Evolutionary conservation across 2,329 filamentous ascomycete genomes (phyloP).

Genomic region (Leptosphaerulina australis): DNA sequence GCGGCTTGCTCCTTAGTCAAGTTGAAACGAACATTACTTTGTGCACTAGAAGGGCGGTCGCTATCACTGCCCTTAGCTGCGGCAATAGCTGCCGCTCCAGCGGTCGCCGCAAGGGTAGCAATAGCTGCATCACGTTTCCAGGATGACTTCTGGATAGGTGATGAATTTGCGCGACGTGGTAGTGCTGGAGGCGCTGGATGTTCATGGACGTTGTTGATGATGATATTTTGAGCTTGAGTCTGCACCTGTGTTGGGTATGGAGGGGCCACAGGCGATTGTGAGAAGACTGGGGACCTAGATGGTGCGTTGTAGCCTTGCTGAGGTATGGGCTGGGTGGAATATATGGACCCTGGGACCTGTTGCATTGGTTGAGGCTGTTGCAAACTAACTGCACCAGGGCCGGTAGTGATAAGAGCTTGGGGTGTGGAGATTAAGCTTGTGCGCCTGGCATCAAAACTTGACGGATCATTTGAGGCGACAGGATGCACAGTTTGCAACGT

Average conservation of each 20-base stretch:
- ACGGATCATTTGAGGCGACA: conserved; percentile 69
- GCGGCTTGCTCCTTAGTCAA: conserved; percentile 62
- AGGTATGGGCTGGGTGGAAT: conserved; percentile 55
- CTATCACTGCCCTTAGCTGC: conserved; percentile 31
- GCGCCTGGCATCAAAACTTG: conserved; percentile 62
- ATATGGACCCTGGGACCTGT: conserved; percentile 73
- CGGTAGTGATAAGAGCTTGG: conserved; percentile 42
- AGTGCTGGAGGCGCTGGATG: conserved; percentile 27
- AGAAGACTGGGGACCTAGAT: conserved; percentile 50
- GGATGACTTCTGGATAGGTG: conserved; percentile 51
- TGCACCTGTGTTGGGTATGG: conserved; percentile 29
- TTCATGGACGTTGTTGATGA: conserved; percentile 26
- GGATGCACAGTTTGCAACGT: conserved; percentile 70
- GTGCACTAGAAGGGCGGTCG: conserved; percentile 35
- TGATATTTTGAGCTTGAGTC: conserved; percentile 29
- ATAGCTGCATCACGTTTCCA: conserved; percentile 52
- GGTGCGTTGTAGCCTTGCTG: conserved; percentile 51
- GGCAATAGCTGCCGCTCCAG: conserved; percentile 51
- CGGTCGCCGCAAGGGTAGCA: conserved; percentile 51
- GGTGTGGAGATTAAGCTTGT: conserved; percentile 56
- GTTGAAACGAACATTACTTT: conserved; percentile 62
- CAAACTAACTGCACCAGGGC: conserved; percentile 65
- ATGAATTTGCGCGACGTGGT: conserved; percentile 55
- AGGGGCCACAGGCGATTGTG: conserved; percentile 31
- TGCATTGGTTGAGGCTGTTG: conserved; percentile 83